Percentiles rank a stretch among this genome's conserved stretches.
Conservation (phyloP, 2,329 filamentous ascomycete genomes). For the Venturia pyrina region DNA sequence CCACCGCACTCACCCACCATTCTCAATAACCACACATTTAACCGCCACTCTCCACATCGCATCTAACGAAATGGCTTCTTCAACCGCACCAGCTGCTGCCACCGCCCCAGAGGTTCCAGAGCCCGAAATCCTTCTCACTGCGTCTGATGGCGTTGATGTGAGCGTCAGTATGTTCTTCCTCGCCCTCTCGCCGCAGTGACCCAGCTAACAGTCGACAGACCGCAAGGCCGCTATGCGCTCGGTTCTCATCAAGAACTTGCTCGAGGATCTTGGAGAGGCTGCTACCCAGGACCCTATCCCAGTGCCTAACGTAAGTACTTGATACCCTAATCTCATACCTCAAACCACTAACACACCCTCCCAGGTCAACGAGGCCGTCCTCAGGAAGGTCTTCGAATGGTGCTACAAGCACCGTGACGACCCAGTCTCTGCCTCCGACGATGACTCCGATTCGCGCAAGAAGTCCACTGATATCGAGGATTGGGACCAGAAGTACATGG, state of each 20-base stretch:
- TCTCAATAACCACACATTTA: not conserved
- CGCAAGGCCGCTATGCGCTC: slow-evolving; percentile 82
- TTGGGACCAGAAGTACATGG: slow-evolving; percentile 99
- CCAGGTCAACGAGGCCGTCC: slow-evolving; percentile 78
- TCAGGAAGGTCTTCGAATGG: slow-evolving; percentile 97
- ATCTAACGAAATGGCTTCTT: slow-evolving; percentile 17
- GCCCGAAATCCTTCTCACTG: slow-evolving; percentile 31
- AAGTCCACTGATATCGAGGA: slow-evolving; percentile 99
- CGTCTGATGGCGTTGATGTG: slow-evolving; percentile 36
- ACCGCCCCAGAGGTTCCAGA: slow-evolving; percentile 18
- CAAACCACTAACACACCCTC: slow-evolving; percentile 19
- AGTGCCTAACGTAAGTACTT: slow-evolving; percentile 58
- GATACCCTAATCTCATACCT: not conserved
- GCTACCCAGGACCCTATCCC: slow-evolving; percentile 59
- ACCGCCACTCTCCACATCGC: slow-evolving; percentile 14
- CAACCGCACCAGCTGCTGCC: slow-evolving; percentile 12
- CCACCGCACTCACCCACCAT: not conserved
- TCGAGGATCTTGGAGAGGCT: slow-evolving; percentile 71
- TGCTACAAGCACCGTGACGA: slow-evolving; percentile 91
- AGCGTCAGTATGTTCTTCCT: slow-evolving; percentile 25
- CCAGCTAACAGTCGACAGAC: slow-evolving; percentile 35
- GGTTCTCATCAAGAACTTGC: slow-evolving; percentile 95
- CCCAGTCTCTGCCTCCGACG: slow-evolving; percentile 69
- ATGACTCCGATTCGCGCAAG: slow-evolving; percentile 88
- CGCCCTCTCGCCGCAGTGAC: slow-evolving; percentile 3